phyloP scores from a whole-genome alignment of 108 stramenopile species.

The Pseudonitzschia pungens region DNA sequence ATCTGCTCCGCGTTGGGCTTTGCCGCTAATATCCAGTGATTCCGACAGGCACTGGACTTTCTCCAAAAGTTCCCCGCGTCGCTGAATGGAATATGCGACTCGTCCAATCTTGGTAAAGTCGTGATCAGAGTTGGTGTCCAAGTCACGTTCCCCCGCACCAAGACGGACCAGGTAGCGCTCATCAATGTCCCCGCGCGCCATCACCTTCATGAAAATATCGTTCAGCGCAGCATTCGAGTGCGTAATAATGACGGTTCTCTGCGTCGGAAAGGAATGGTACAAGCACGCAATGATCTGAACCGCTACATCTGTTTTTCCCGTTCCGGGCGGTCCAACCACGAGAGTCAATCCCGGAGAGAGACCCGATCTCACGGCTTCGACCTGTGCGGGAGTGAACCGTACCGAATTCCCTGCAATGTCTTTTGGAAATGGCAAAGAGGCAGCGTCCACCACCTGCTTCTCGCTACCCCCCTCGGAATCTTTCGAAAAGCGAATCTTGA shows the following conservation, averaged over 20 bases:
- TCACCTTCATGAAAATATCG: conserved; percentile 97
- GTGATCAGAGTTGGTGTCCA: conserved; percentile 71
- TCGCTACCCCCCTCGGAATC: conserved; percentile 13
- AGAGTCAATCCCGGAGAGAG: conserved; percentile 92
- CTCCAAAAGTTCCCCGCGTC: conserved; percentile 77
- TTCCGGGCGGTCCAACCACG: conserved; percentile 97
- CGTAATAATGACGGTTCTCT: conserved; percentile 94
- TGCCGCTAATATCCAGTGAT: conserved; percentile 76
- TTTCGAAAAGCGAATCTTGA: conserved; percentile 55
- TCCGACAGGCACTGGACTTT: conserved; percentile 89
- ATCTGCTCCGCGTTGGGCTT: conserved; percentile 76
- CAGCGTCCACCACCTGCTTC: conserved; percentile 46
- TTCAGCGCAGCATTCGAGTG: conserved; percentile 99
- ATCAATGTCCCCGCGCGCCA: conserved; percentile 86
- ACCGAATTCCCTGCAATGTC: conserved; percentile 75
- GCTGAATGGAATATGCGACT: conserved; percentile 88
- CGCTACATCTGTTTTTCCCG: conserved; percentile 94
- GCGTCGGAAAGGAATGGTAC: conserved; percentile 90
- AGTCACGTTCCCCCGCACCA: conserved; percentile 90
- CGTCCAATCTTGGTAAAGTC: conserved; percentile 91
- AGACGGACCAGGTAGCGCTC: conserved; percentile 92
- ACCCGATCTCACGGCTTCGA: conserved; percentile 94
- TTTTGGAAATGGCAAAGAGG: conserved; percentile 40
- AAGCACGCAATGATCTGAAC: conserved; percentile 95
- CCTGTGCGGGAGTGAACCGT: conserved; percentile 93